A percentile compares a stretch with the other conserved stretches of the same genome.
Conservation (phyloP, 306 rosid genomes). For the Glycine soja region DNA sequence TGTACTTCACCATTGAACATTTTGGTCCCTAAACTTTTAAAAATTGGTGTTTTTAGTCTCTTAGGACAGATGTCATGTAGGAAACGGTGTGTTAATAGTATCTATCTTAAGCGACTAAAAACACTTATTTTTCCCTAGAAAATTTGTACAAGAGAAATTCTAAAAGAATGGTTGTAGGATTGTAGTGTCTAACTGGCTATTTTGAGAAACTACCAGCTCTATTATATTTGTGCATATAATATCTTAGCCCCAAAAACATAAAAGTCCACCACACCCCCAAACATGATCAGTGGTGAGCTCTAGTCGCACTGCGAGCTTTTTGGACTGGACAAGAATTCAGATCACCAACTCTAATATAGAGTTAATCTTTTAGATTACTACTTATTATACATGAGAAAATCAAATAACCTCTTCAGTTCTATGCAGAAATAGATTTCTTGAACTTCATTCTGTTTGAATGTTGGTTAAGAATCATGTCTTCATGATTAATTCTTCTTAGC, state of each 20-base stretch:
- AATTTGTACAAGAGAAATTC: not conserved
- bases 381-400: not conserved
- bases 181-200: not conserved
- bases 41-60: too few species aligned
- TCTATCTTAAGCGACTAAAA: too few species aligned
- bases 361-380: constrained; percentile 15
- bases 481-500: constrained; percentile 33
- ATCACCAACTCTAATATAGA: not conserved
- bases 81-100: too few species aligned
- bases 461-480: constrained; percentile 29
- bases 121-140: too few species aligned
- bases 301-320: not conserved
- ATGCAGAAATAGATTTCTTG: not conserved
- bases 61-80: too few species aligned
- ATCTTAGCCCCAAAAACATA: too few species aligned
- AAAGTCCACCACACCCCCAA: too few species aligned
- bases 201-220: too few species aligned
- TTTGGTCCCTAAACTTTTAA: too few species aligned
- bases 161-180: not conserved
- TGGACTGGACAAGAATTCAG: not conserved
- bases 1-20: too few species aligned
- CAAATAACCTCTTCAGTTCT: constrained; percentile 10
- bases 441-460: constrained; percentile 10
- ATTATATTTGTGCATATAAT: too few species aligned
- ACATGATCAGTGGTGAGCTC: too few species aligned